These are phyloP conservation scores for Corchorus olitorius DNA, from an alignment of 345 rosid genomes.

Conservation along the genomic window DNA sequence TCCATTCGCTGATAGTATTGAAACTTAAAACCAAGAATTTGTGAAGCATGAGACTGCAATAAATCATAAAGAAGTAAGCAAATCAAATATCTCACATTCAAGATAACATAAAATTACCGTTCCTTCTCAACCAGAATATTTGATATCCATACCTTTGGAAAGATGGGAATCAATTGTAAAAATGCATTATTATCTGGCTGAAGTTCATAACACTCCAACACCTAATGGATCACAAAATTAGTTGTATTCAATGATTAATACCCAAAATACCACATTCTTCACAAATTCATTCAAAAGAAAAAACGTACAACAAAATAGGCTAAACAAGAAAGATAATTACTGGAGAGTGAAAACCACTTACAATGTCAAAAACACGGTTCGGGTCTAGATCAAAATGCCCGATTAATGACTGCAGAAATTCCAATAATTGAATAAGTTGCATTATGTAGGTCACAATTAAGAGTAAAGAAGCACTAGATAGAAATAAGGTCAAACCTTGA, in stretches of 20 bases:
- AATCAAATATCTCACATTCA: slow-evolving; percentile 6
- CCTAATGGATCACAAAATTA: slow-evolving; percentile 48
- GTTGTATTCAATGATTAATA: slow-evolving; percentile 12
- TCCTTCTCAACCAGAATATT: background rate
- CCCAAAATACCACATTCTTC: slow-evolving; percentile 19
- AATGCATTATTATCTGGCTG: slow-evolving; percentile 72
- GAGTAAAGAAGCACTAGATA: slow-evolving; percentile 1
- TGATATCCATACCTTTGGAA: slow-evolving; percentile 73
- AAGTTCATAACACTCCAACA: slow-evolving; percentile 94
- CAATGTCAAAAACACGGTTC: slow-evolving; percentile 98
- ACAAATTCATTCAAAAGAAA: slow-evolving; percentile 11
- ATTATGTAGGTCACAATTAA: slow-evolving; percentile 14
- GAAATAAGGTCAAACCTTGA: slow-evolving; percentile 63
- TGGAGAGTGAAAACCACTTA: slow-evolving; percentile 46
- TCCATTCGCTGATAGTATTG: slow-evolving; percentile 92
- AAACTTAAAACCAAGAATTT: slow-evolving; percentile 97
- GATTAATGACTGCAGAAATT: slow-evolving; percentile 80
- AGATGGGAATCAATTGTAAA: slow-evolving; percentile 87
- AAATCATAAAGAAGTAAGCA: slow-evolving; percentile 27
- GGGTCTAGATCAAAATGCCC: slow-evolving; percentile 99
- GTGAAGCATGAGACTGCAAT: slow-evolving; percentile 99
- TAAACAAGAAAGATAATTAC: background rate
- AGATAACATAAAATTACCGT: slow-evolving; percentile 15
- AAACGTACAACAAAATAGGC: slow-evolving; percentile 15
- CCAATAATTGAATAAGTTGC: slow-evolving; percentile 23